A percentile compares a stretch with the other conserved stretches of the same genome.
Evolutionary conservation across 1,139 yeast genomes (phyloP).

Genomic region (Geotrichum klebahnii): DNA sequence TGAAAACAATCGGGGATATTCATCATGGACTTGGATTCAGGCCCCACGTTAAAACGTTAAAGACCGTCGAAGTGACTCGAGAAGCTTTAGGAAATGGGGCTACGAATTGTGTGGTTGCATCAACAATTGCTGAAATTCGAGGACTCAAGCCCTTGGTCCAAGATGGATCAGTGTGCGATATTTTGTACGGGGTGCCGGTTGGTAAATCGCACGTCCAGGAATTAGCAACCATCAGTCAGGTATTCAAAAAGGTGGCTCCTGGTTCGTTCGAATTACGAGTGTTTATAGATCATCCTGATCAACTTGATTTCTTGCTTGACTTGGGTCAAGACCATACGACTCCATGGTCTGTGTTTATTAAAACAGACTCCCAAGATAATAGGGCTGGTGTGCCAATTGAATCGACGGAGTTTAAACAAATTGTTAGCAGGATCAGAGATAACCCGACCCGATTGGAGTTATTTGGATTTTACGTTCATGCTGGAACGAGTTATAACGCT

Average conservation of each 20-base stretch:
- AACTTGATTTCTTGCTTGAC: slow-evolving; percentile 47
- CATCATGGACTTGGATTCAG: slow-evolving; percentile 43
- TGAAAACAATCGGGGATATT: slow-evolving; percentile 29
- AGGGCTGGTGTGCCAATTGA: slow-evolving; percentile 56
- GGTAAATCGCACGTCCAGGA: slow-evolving; percentile 50
- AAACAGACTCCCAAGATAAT: slow-evolving; percentile 40
- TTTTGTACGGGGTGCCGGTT: slow-evolving; percentile 68
- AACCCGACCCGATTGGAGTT: slow-evolving; percentile 36
- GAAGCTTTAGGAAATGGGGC: slow-evolving; percentile 45
- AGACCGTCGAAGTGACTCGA: slow-evolving; percentile 49
- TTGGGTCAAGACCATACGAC: slow-evolving; percentile 44
- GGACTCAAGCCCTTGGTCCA: slow-evolving; percentile 46
- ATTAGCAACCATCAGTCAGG: slow-evolving; percentile 42
- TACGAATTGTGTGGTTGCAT: slow-evolving; percentile 54
- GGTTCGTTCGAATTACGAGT: slow-evolving; percentile 44
- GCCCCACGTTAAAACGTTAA: slow-evolving; percentile 76
- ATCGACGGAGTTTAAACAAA: slow-evolving; percentile 35
- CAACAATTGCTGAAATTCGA: slow-evolving; percentile 68
- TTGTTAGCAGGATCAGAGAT: slow-evolving; percentile 37
- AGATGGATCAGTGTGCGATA: slow-evolving; percentile 50
- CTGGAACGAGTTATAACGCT: slow-evolving; percentile 68
- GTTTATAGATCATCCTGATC: slow-evolving; percentile 60
- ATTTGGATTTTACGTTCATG: slow-evolving; percentile 73
- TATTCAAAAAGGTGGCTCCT: slow-evolving; percentile 22
- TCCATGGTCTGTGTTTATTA: slow-evolving; percentile 44